Evolutionary conservation across 1,284 basidiomycete genomes (phyloP), one percentile per base, ranked within the genome.

Genomic region (Microbotryum violaceum): DNA sequence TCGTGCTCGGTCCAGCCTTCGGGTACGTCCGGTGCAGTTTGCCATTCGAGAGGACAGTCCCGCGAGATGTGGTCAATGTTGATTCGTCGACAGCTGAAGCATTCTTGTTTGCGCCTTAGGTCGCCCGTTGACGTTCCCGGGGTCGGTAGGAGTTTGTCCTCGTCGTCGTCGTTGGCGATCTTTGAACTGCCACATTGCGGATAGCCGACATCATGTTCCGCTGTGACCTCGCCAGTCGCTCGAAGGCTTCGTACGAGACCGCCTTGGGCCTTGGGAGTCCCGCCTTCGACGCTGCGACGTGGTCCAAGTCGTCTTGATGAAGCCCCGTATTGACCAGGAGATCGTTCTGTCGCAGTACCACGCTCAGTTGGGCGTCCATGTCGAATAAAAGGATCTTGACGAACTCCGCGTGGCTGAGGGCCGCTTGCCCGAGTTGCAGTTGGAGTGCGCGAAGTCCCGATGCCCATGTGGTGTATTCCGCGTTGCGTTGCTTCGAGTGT

Each of bases 361-460:
- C 5, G 6, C 42, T 44, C 25, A 59, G 45, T 31, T 59, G 51
- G 7, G 49, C 3, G 29, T 59, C 58, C 58, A 59, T 59, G 52
- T 54, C 49, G 58, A 53, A 59, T 20, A 59, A 50, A 6, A 59
- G 29, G 16, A n/a, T 18, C 18, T 37, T 29, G 23, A 59, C 31
- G 33, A 59, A 51, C n/a, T 49, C 51, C 21, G 10, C 20, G 10
- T 47, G 31, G 8, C 44, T 25, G 45, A 59, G 51, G 2, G 52
- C 25, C 29, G 42, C 48, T 9, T n/a, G 8, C 44, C 52, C 33
- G 18, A 54, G n/a, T 21, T 54, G 33, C 9, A 29, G 21, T 18
- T 59, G 58, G 4, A 33, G 20, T 3, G 25, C 20, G 7, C 47
- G 20, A 27, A 52, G 18, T 18, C 23, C 44, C 27, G 33, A 44